phyloP scores from a whole-genome alignment of 2,329 filamentous ascomycete genomes.

The Ustulina deusta region DNA sequence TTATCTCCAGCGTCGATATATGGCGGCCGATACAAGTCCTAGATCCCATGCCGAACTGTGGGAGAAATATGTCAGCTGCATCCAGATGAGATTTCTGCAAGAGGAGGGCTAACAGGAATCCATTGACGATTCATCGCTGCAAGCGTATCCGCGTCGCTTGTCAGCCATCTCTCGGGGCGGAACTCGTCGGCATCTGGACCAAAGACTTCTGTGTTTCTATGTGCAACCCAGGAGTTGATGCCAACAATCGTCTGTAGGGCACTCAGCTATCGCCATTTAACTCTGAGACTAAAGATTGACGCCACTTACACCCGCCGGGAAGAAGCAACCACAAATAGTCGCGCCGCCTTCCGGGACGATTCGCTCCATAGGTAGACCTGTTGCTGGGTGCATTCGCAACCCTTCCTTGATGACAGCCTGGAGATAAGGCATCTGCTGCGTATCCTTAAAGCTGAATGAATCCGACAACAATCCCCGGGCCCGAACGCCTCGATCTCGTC shows the following conservation, averaged over 20 bases:
- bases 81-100: background rate
- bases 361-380: conserved; percentile 58
- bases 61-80: conserved; percentile 16
- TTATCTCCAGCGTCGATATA: conserved; percentile 54
- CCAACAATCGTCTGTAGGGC: conserved; percentile 52
- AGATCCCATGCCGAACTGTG: conserved; percentile 52
- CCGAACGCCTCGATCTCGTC: conserved; percentile 53
- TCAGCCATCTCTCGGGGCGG: conserved; percentile 42
- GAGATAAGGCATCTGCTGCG: conserved; percentile 57
- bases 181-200: conserved; percentile 54
- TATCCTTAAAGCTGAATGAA: conserved; percentile 45
- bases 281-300: background rate
- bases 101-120: conserved; percentile 52
- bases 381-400: conserved; percentile 59
- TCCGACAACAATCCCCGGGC: conserved; percentile 27
- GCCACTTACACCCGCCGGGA: conserved; percentile 40
- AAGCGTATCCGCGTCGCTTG: conserved; percentile 32
- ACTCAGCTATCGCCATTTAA: background rate
- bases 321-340: conserved; percentile 45
- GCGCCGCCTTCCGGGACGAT: conserved; percentile 56
- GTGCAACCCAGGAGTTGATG: conserved; percentile 58
- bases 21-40: conserved; percentile 55
- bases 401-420: conserved; percentile 62
- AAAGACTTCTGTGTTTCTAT: conserved; percentile 57
- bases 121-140: conserved; percentile 47